Percentiles rank a stretch among this genome's conserved stretches.
phyloP scores from a whole-genome alignment of 78 protist genomes.

The Cavenderia fasciculata region DNA sequence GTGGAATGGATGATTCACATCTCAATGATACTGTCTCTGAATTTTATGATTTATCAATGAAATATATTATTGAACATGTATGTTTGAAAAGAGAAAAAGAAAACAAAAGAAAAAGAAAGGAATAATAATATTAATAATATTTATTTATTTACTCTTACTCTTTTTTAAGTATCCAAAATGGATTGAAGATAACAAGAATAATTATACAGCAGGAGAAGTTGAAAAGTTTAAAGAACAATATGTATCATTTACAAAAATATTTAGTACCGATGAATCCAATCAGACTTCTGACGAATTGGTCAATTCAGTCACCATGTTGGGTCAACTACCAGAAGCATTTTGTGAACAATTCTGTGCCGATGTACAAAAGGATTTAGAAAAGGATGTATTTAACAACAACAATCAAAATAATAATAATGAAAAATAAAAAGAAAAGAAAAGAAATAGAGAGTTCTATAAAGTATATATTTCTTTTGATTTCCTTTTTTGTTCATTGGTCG shows the following conservation, averaged over 20 bases:
- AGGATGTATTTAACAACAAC: no score
- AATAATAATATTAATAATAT: not conserved
- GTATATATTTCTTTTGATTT: no score
- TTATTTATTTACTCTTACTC: not conserved
- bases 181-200: conserved; percentile 53
- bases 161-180: conserved; percentile 49
- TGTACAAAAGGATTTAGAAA: conserved; percentile 9
- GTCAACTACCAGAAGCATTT: conserved; percentile 52
- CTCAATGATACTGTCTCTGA: conserved; percentile 21
- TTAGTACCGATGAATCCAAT: not conserved
- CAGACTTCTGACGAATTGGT: not conserved
- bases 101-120: not conserved
- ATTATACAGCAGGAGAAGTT: conserved; percentile 41
- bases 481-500: no score
- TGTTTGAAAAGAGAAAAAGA: not conserved
- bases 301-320: conserved; percentile 3
- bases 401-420: no score
- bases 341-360: conserved; percentile 27
- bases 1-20: not conserved
- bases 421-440: no score
- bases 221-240: conserved; percentile 36
- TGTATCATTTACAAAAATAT: conserved; percentile 14
- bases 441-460: no score
- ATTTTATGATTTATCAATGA: conserved; percentile 35
- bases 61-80: conserved; percentile 41